Conservation (phyloP, 352 stramenopile species). For the Phytophthora aleatoria region DNA sequence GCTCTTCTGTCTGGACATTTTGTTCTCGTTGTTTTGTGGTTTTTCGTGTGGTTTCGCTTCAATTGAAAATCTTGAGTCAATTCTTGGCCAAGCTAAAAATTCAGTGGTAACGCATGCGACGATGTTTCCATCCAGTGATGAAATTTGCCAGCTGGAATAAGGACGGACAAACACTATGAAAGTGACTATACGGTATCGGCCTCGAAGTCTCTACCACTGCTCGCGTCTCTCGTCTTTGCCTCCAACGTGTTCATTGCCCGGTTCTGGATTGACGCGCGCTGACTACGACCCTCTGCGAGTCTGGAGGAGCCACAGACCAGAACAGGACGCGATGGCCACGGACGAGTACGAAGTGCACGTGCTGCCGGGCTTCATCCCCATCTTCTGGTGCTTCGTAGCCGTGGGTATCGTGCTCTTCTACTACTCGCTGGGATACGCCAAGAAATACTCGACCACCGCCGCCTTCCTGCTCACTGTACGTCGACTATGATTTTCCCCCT, state of each 20-base stretch:
- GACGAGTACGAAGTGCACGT: conserved; percentile 50
- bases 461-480: conserved; percentile 80
- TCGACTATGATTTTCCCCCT: neutral
- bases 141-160: conserved; percentile 13
- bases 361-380: conserved; percentile 48
- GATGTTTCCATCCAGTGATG: conserved; percentile 14
- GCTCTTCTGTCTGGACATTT: conserved; percentile 11
- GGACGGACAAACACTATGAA: conserved; percentile 14
- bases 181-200: conserved; percentile 3
- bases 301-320: conserved; percentile 5
- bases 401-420: conserved; percentile 70
- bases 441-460: conserved; percentile 73
- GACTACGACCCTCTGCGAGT: neutral
- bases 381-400: conserved; percentile 78
- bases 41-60: neutral
- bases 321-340: conserved; percentile 7
- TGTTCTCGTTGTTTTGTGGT: neutral
- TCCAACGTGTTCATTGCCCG: conserved; percentile 3
- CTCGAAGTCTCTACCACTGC: conserved; percentile 29
- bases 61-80: neutral
- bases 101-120: conserved; percentile 18
- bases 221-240: conserved; percentile 16
- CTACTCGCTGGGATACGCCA: conserved; percentile 73
- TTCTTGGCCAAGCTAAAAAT: neutral
- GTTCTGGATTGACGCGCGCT: conserved; percentile 23